phyloP scores from a whole-genome alignment of 2,329 filamentous ascomycete genomes.

The Fusarium avenaceum region DNA sequence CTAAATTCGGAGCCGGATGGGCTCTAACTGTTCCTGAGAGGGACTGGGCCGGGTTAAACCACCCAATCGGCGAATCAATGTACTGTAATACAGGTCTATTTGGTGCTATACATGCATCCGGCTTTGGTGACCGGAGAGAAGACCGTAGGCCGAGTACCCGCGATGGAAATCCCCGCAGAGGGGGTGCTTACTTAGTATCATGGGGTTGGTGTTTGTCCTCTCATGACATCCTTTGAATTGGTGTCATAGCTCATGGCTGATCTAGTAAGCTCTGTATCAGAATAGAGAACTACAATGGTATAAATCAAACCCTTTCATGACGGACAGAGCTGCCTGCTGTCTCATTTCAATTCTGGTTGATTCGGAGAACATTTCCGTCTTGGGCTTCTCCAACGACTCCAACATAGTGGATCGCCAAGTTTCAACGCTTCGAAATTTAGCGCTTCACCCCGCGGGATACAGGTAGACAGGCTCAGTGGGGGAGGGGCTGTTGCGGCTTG shows the following conservation, averaged over 20 bases:
- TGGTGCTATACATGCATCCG: slow-evolving; percentile 1
- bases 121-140: slow-evolving; percentile 33
- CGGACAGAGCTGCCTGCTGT: background rate
- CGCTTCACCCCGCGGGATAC: slow-evolving; percentile 35
- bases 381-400: slow-evolving; percentile 38
- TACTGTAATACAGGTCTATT: slow-evolving; percentile 15
- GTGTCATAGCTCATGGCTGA: background rate
- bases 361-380: slow-evolving; percentile 23
- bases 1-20: slow-evolving; percentile 11
- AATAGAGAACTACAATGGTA: background rate
- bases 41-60: background rate
- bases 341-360: background rate
- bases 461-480: slow-evolving; percentile 17
- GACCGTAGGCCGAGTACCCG: slow-evolving; percentile 19
- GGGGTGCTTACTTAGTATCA: slow-evolving; percentile 12
- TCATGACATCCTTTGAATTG: background rate
- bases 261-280: background rate
- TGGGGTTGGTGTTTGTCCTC: background rate
- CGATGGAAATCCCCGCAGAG: slow-evolving; percentile 24
- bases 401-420: slow-evolving; percentile 22
- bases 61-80: slow-evolving; percentile 3
- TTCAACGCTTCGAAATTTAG: slow-evolving; percentile 19
- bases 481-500: slow-evolving; percentile 5
- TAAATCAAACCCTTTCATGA: background rate
- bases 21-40: slow-evolving; percentile 1